These are phyloP conservation scores for Chlorella sorokiniana DNA, from an alignment of 139 green algal species.

Conservation along the genomic window DNA sequence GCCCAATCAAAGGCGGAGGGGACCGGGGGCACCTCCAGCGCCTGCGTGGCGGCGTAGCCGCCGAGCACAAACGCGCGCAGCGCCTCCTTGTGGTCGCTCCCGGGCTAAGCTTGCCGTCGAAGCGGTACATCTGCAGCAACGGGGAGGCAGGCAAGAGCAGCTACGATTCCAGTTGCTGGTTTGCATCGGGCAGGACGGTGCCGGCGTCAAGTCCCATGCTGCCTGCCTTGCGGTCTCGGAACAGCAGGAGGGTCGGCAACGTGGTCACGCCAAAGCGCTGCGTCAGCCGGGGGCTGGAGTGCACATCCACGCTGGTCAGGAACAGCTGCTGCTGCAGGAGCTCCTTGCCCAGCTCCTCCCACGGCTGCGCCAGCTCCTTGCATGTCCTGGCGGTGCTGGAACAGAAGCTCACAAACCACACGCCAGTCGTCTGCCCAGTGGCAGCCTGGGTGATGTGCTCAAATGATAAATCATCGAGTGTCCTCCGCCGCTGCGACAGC, in stretches of 20 bases:
- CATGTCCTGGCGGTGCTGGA: neutral
- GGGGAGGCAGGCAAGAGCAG: neutral
- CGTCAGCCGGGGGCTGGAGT: slow-evolving; percentile 1
- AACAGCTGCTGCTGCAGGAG: slow-evolving; percentile 15
- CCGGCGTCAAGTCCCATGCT: neutral
- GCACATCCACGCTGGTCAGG: slow-evolving; percentile 16
- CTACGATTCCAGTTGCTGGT: neutral
- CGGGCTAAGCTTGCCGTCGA: neutral
- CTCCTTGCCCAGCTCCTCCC: slow-evolving; percentile 27
- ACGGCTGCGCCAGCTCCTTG: slow-evolving; percentile 14
- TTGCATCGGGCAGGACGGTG: neutral
- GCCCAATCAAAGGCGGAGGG: slow-evolving; percentile 14
- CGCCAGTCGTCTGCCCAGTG: slow-evolving; percentile 46
- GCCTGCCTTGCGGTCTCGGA: slow-evolving; percentile 25
- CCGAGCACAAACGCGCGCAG: neutral
- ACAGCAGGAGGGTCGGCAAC: slow-evolving; percentile 21
- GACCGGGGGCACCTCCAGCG: slow-evolving; percentile 10
- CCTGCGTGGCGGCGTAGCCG: neutral
- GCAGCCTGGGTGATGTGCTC: slow-evolving; percentile 46
- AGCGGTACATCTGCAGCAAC: slow-evolving; percentile 25
- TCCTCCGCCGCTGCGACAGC: neutral
- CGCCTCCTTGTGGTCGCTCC: neutral
- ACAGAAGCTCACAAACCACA: slow-evolving; percentile 36
- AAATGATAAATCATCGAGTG: slow-evolving; percentile 37
- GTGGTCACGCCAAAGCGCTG: slow-evolving; percentile 12